Base-by-base conservation (phyloP, 768 basidiomycete species). In the Atractiella rhizophila region DNA sequence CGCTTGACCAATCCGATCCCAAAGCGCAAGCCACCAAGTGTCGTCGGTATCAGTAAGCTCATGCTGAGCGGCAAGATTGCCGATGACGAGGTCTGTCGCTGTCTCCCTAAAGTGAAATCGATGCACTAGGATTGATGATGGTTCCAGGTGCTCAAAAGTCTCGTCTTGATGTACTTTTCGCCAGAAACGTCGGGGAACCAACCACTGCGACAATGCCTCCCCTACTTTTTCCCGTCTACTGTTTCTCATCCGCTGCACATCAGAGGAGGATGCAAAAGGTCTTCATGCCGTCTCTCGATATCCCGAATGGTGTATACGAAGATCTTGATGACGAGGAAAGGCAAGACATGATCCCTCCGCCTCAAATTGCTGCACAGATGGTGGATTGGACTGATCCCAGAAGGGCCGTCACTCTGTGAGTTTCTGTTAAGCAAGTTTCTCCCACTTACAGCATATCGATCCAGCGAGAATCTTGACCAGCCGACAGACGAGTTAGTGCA, bases 141-240 rank as follows among this genome's bases (percentile, higher is more conserved):
- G 29, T 23, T n/a, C 15, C 48, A 70, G 67, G 62, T 70, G 3
- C 54, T 70, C 18, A 59, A 64, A 46, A 59, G 63, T 34, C 62
- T 71, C 7, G 64, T 67, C 12, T 53, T 69, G 19, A 62, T 68
- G 4, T 94, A 78, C 57, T 64, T 91, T 36, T 77, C 76, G 0
- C 79, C 80, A 1, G 68, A 74, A 40, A 88, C 80, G 2, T 66
- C 62, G 13, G 69, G 72, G 23, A 94, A 88, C 51, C 74, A 79
- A 45, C 69, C 75, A 41, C 63, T 94, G 15, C 68, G 80, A 30
- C 86, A 94, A 56, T 82, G 75, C 51, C 59, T 91, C 28, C 67
- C 74, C 4, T 78, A 76, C 56, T 88, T 88, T 64, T 73, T 86
- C 59, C 76, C 72, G 70, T 73, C 0, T 91, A 76, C 54, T 78